Evolutionary conservation across 2,329 filamentous ascomycete species (phyloP).

Genomic region (Talaromyces atroroseus): DNA sequence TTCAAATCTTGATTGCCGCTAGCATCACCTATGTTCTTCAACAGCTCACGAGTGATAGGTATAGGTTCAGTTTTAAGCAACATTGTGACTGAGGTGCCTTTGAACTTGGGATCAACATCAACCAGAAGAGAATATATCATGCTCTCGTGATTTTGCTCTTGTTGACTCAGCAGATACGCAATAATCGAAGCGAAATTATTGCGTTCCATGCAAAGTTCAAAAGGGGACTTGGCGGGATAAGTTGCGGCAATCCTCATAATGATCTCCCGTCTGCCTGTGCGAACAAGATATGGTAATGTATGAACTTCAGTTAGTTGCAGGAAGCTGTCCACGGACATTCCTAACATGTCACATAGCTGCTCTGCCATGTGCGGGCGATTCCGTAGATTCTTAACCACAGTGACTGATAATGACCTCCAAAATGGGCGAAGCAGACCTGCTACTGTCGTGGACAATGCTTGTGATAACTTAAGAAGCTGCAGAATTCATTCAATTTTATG

Average conservation of each 20-base stretch:
- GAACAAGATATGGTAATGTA: slow-evolving; percentile 79
- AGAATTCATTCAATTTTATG: slow-evolving; percentile 8
- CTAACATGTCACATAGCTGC: slow-evolving; percentile 73
- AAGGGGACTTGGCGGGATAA: slow-evolving; percentile 48
- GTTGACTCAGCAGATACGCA: slow-evolving; percentile 53
- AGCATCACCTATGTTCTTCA: slow-evolving; percentile 73
- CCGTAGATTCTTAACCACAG: slow-evolving; percentile 74
- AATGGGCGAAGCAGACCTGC: slow-evolving; percentile 74
- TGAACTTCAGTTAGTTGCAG: slow-evolving; percentile 70
- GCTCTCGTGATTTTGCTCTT: slow-evolving; percentile 60
- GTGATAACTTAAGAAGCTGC: slow-evolving; percentile 65
- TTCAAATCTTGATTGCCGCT: slow-evolving; percentile 46
- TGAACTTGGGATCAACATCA: slow-evolving; percentile 65
- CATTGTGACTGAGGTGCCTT: slow-evolving; percentile 58
- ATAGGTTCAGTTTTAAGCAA: slow-evolving; percentile 72
- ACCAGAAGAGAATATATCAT: slow-evolving; percentile 64
- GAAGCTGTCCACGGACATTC: slow-evolving; percentile 68
- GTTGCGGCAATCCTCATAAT: slow-evolving; percentile 76
- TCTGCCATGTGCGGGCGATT: slow-evolving; percentile 75
- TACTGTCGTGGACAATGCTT: slow-evolving; percentile 56
- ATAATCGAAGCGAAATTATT: slow-evolving; percentile 56
- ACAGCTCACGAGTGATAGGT: slow-evolving; percentile 69
- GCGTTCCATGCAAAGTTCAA: slow-evolving; percentile 58
- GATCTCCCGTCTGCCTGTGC: slow-evolving; percentile 70
- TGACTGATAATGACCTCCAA: slow-evolving; percentile 79